Evolutionary conservation across 2,329 filamentous ascomycete genomes (phyloP).

Genomic region (Claviceps quebecensis): DNA sequence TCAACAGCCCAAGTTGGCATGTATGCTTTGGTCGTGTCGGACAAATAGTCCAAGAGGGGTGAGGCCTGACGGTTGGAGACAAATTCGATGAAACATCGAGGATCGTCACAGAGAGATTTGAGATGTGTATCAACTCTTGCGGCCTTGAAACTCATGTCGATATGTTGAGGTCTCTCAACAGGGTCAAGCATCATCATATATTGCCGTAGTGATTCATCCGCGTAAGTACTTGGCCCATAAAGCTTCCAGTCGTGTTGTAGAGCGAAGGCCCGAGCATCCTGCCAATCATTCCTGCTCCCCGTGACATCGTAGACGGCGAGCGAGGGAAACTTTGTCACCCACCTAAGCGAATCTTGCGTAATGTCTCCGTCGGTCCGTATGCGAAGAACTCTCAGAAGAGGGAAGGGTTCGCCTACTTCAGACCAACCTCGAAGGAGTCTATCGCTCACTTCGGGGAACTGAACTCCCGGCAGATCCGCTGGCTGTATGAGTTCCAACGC

Average conservation of each 20-base stretch:
- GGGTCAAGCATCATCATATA: conserved; percentile 23
- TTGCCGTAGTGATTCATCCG: conserved; percentile 19
- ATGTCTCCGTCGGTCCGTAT: conserved; percentile 28
- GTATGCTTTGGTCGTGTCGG: conserved; percentile 18
- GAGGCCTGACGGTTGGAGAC: conserved; percentile 17
- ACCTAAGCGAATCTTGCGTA: conserved; percentile 26
- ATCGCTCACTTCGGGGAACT: conserved; percentile 28
- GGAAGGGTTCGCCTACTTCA: conserved; percentile 27
- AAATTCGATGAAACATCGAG: conserved; percentile 19
- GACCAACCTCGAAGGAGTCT: conserved; percentile 33
- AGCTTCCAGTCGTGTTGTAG: conserved; percentile 21
- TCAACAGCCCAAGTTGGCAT: conserved; percentile 17
- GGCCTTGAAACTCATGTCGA: conserved; percentile 15
- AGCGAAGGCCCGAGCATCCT: conserved; percentile 11
- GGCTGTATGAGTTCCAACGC: conserved; percentile 33
- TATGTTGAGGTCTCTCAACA: conserved; percentile 12
- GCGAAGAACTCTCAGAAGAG: conserved; percentile 30
- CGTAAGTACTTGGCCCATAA: conserved; percentile 11
- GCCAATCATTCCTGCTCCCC: conserved; percentile 23
- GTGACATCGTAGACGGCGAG: conserved; percentile 31
- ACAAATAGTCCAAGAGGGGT: conserved; percentile 20
- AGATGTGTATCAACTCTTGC: conserved; percentile 22
- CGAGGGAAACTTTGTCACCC: conserved; percentile 27
- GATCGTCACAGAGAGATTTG: conserved; percentile 19
- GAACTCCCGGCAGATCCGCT: conserved; percentile 12